Conservation (phyloP, 805 yeast species). For the Suhomyces pyralidae region DNA sequence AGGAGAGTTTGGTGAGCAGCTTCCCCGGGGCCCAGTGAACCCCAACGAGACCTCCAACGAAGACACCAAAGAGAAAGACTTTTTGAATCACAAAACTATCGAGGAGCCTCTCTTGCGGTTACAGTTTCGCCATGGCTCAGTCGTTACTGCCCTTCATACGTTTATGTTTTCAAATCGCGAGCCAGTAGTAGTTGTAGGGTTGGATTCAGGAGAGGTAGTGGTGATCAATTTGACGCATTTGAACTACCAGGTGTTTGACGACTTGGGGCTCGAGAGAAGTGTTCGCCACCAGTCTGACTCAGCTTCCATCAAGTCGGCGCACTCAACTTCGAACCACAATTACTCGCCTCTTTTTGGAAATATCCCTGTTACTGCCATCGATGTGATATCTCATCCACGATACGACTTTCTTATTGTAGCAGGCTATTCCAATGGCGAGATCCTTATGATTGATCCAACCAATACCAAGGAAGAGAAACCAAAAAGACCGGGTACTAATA, state of each 20-base stretch:
- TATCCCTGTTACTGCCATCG: slow-evolving; percentile 19
- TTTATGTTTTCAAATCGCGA: slow-evolving; percentile 24
- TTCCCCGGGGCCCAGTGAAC: not conserved
- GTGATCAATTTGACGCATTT: slow-evolving; percentile 54
- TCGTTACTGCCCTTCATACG: slow-evolving; percentile 39
- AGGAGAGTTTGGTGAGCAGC: slow-evolving; percentile 11
- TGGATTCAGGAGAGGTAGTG: slow-evolving; percentile 63
- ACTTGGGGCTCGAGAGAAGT: slow-evolving; percentile 34
- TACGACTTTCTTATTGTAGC: slow-evolving; percentile 49
- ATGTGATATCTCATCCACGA: slow-evolving; percentile 25
- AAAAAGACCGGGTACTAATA: slow-evolving; percentile 1
- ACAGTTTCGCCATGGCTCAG: slow-evolving; percentile 30
- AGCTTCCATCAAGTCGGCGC: slow-evolving; percentile 6
- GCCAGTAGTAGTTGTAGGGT: slow-evolving; percentile 58
- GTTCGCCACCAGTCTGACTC: slow-evolving; percentile 1
- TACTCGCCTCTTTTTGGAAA: slow-evolving; percentile 9
- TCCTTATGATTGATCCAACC: slow-evolving; percentile 45
- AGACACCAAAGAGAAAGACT: slow-evolving; percentile 17
- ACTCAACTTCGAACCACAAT: slow-evolving; percentile 11
- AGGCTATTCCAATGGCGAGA: slow-evolving; percentile 66
- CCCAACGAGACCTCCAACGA: not conserved
- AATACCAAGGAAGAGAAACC: slow-evolving; percentile 1
- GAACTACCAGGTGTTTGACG: slow-evolving; percentile 42
- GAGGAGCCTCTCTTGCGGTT: slow-evolving; percentile 47
- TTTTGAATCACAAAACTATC: slow-evolving; percentile 27